Base-by-base conservation (phyloP, 2,329 filamentous ascomycete genomes). In the Penicillium sp. region DNA sequence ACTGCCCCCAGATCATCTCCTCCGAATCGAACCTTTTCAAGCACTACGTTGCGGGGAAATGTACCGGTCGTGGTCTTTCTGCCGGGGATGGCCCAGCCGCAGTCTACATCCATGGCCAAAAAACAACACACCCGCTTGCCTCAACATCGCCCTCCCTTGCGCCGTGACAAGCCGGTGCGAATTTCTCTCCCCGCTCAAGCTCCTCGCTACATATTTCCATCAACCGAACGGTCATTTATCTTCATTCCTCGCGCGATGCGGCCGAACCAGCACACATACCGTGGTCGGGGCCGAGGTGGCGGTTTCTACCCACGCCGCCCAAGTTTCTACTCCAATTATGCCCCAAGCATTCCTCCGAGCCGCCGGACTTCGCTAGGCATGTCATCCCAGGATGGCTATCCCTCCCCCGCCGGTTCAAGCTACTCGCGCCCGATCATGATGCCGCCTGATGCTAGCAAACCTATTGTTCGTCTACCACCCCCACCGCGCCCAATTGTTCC, bases 201-300 rank as follows among this genome's bases (percentile, higher is more conserved):
- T 13, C 90, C 91, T 35, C 86, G 90, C 61, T 97, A 97, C 74
- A 93, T 97, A 59, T 96, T 95, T 75, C 95, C 95, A 6, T 90
- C 92, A 2, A 82, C 85, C 47, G 93, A 97, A 68, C 84, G 95
- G 63, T 98, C 95, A 0, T 99, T 99, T 74, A 96, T 97, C 68
- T 99, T 99, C 77, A 99, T 99, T 59, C 95, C 95, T 13, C 85
- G 95, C 64, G 93, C 93, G 11, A 84, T 97, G 79, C 86, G 95
- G 64, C 95, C 95, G 14, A 97, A 96, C 72, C 92, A 96, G 73
- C 91, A 96, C 78, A 85, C 87, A 29, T 85, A 88, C 63, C 81
- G 85, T 54, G 83, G 83, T 52, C 83, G 90, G 54, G 90, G 89
- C 58, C 89, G 90, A 69, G 87, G 90, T 69, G 87, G 90, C 37